A percentile compares a stretch with the other conserved stretches of the same genome.
phyloP scores from a whole-genome alignment of 2,329 filamentous ascomycete species.

The Epichloe sp. region DNA sequence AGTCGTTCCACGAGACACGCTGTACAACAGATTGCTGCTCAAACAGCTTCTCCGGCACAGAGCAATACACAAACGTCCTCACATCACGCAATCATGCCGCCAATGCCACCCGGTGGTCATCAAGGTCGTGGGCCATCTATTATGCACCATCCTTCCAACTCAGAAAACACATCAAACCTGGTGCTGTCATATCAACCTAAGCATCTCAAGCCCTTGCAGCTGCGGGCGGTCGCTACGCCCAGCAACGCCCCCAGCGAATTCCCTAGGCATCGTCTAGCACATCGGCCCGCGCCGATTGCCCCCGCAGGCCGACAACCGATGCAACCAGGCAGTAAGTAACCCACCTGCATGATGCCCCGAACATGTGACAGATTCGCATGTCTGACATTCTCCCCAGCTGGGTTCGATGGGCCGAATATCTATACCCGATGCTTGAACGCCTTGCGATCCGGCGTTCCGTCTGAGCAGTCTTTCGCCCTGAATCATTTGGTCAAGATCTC shows the following conservation, averaged over 20 bases:
- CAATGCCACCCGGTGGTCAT: slow-evolving; percentile 17
- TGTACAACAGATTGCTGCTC: slow-evolving; percentile 28
- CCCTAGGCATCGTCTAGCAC: slow-evolving; percentile 28
- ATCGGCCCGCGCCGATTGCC: slow-evolving; percentile 17
- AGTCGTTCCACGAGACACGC: slow-evolving; percentile 50
- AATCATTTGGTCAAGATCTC: slow-evolving; percentile 94
- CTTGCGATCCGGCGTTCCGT: slow-evolving; percentile 62
- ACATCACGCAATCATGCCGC: slow-evolving; percentile 21
- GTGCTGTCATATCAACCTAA: slow-evolving; percentile 59
- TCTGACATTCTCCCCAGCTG: slow-evolving; percentile 22
- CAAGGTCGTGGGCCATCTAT: slow-evolving; percentile 29
- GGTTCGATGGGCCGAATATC: slow-evolving; percentile 72
- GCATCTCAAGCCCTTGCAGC: slow-evolving; percentile 46
- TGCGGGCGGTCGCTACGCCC: slow-evolving; percentile 64
- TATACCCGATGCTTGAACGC: slow-evolving; percentile 80
- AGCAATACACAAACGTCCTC: slow-evolving; percentile 16
- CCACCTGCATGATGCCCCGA: not conserved
- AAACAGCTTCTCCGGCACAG: slow-evolving; percentile 15
- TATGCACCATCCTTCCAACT: slow-evolving; percentile 38
- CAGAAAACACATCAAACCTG: slow-evolving; percentile 44
- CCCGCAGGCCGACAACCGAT: slow-evolving; percentile 27
- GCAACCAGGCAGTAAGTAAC: slow-evolving; percentile 49
- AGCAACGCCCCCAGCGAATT: slow-evolving; percentile 61
- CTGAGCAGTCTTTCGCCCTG: slow-evolving; percentile 84
- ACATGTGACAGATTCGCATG: not conserved